A percentile compares a stretch with the other conserved stretches of the same genome.
Evolutionary conservation across 208 protist species (phyloP).

Genomic region (Entamoeba dispar): DNA sequence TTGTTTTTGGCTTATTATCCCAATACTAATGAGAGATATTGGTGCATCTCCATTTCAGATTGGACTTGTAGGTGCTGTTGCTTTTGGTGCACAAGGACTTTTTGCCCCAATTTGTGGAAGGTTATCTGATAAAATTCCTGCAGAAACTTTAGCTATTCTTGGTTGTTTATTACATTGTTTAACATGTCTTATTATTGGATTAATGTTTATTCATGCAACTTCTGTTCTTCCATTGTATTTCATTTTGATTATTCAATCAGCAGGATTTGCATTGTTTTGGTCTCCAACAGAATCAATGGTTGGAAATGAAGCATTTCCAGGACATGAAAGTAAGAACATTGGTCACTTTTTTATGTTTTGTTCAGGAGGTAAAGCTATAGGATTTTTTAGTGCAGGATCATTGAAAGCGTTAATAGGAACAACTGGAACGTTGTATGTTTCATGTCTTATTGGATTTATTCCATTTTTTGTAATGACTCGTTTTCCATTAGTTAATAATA

Average conservation of each 20-base stretch:
- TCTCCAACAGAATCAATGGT: neutral
- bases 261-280: neutral
- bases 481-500: neutral
- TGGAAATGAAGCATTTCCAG: neutral
- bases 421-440: neutral
- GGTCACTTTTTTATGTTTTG: neutral
- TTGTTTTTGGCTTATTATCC: neutral
- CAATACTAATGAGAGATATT: neutral
- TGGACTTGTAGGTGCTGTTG: neutral
- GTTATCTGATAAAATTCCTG: neutral
- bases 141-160: neutral
- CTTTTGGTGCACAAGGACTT: neutral
- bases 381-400: neutral
- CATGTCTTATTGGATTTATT: neutral
- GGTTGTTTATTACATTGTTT: neutral
- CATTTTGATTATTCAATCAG: neutral
- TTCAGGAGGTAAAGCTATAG: neutral
- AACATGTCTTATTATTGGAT: neutral
- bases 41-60: neutral
- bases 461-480: neutral
- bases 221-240: neutral
- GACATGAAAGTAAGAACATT: neutral
- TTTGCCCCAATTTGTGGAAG: neutral
- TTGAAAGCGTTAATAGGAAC: neutral
- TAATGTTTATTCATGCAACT: neutral